A percentile compares a stretch with the other conserved stretches of the same genome.
These are phyloP conservation scores for Candida peoriensis DNA, from an alignment of 805 yeast genomes.

Conservation along the genomic window DNA sequence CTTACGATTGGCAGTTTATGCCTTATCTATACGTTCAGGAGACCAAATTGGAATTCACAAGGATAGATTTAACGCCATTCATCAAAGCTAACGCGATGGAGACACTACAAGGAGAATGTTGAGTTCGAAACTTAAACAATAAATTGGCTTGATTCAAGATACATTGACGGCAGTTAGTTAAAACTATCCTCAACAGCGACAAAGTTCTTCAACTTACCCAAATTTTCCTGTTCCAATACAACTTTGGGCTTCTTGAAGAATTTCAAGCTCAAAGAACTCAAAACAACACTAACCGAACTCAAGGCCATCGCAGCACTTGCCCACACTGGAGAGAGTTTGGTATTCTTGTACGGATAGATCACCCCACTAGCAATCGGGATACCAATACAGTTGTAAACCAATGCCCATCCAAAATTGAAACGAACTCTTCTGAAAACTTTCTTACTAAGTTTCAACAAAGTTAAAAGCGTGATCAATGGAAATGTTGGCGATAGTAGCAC, in stretches of 20 bases:
- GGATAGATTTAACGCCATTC: too few species aligned
- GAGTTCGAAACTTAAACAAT: background rate
- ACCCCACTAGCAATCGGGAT: conserved; percentile 67
- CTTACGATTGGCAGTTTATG: too few species aligned
- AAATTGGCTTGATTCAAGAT: too few species aligned
- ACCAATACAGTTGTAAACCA: conserved; percentile 51
- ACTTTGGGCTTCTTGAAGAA: conserved; percentile 37
- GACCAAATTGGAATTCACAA: too few species aligned
- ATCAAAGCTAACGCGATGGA: too few species aligned
- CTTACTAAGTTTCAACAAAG: conserved; percentile 46
- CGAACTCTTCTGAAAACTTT: conserved; percentile 48
- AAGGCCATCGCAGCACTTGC: conserved; percentile 65
- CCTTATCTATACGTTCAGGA: too few species aligned
- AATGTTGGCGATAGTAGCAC: conserved; percentile 51
- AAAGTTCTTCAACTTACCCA: conserved; percentile 10
- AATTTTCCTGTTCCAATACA: conserved; percentile 4
- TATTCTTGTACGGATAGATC: conserved; percentile 48
- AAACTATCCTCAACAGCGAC: conserved; percentile 10
- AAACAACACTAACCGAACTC: conserved; percentile 52
- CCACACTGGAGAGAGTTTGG: conserved; percentile 59
- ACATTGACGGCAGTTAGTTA: too few species aligned
- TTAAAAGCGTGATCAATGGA: conserved; percentile 48
- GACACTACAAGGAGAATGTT: background rate
- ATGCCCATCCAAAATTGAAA: conserved; percentile 57
- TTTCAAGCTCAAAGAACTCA: conserved; percentile 48